phyloP scores from a whole-genome alignment of 108 stramenopile species.

The Seminavis robusta region DNA sequence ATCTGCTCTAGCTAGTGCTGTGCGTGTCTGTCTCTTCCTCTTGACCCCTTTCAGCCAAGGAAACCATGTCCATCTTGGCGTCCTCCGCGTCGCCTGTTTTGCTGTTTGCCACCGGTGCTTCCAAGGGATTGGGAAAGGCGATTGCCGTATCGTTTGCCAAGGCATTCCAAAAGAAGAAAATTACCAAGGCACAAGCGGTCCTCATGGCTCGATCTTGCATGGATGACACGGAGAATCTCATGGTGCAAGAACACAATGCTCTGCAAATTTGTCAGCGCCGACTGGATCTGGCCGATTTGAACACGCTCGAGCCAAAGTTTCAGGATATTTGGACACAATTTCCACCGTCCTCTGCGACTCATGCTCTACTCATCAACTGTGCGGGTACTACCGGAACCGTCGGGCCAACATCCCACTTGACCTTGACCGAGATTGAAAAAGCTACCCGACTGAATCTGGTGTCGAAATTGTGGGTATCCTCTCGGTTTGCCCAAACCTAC shows the following conservation, averaged over 20 bases:
- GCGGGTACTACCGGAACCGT: constrained; percentile 9
- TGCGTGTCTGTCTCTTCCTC: too few species aligned
- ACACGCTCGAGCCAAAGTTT: constrained; percentile 27
- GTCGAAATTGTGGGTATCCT: constrained; percentile 39
- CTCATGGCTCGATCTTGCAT: constrained; percentile 37
- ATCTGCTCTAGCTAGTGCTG: too few species aligned
- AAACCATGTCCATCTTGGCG: too few species aligned
- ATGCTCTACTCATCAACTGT: constrained; percentile 5
- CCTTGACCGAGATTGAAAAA: constrained; percentile 23
- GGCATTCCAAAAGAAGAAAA: not conserved
- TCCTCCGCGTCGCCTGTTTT: too few species aligned
- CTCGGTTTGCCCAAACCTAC: constrained; percentile 17
- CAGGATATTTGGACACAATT: constrained; percentile 26
- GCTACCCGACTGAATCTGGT: constrained; percentile 50
- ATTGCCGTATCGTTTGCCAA: constrained; percentile 41
- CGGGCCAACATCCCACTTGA: constrained; percentile 14
- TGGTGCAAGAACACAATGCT: not conserved
- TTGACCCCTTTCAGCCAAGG: too few species aligned
- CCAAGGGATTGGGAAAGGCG: constrained; percentile 46
- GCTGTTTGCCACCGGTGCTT: constrained; percentile 40
- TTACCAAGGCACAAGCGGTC: constrained; percentile 2
- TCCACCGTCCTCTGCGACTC: not conserved
- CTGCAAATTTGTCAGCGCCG: constrained; percentile 10
- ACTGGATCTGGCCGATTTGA: constrained; percentile 43
- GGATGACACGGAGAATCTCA: not conserved